A percentile compares a stretch with the other conserved stretches of the same genome.
Conservation (phyloP, 2,329 filamentous ascomycete genomes). For the Paecilomyces fulvus region DNA sequence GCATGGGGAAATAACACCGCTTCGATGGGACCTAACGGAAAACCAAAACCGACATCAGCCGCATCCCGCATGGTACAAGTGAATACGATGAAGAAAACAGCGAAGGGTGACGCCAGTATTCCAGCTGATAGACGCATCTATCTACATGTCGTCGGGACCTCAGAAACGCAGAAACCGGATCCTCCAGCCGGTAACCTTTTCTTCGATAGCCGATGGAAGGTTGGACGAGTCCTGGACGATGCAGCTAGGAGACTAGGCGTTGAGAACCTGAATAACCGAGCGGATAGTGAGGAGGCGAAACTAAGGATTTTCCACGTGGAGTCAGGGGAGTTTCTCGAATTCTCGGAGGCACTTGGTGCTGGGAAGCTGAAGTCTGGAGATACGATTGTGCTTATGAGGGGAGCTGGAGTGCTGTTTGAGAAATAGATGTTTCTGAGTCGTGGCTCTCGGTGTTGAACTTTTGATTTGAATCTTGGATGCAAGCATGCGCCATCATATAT, state of each 20-base stretch:
- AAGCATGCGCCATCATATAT: neutral
- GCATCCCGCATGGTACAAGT: constrained; percentile 60
- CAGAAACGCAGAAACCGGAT: constrained; percentile 74
- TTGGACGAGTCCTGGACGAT: constrained; percentile 55
- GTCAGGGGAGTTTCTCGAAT: constrained; percentile 76
- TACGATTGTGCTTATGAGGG: constrained; percentile 78
- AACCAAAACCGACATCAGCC: constrained; percentile 54
- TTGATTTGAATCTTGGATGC: neutral
- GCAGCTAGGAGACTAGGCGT: constrained; percentile 34
- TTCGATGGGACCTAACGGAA: constrained; percentile 17
- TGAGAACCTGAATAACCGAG: constrained; percentile 39
- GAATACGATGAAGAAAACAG: constrained; percentile 72
- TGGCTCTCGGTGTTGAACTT: neutral
- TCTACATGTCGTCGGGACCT: constrained; percentile 80
- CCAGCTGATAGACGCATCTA: constrained; percentile 80
- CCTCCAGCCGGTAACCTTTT: constrained; percentile 74
- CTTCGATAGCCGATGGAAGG: constrained; percentile 78
- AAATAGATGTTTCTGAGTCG: constrained; percentile 55
- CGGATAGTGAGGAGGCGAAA: constrained; percentile 53
- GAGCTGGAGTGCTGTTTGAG: constrained; percentile 67
- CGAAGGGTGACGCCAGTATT: constrained; percentile 82
- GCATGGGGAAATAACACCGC: constrained; percentile 73
- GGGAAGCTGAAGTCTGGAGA: constrained; percentile 66
- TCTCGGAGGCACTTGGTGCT: constrained; percentile 72
- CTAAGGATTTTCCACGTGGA: constrained; percentile 90